Conservation (phyloP, 305 asterid genomes). For the Stenogyne calaminthoides region DNA sequence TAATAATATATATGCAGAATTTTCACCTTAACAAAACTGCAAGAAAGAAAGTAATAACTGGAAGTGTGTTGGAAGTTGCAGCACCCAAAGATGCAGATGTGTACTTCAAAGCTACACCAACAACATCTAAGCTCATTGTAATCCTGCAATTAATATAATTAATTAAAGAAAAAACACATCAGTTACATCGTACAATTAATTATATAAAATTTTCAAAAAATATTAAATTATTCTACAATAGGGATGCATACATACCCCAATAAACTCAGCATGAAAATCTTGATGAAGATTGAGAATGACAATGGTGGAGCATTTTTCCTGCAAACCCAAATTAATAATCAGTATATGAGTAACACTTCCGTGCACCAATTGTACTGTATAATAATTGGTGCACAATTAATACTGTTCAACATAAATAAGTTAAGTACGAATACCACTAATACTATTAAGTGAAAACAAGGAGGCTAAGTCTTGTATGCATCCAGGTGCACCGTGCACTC, state of each 20-base stretch:
- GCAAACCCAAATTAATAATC: neutral
- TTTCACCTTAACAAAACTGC: constrained; percentile 66
- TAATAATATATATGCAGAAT: no score
- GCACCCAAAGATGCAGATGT: constrained; percentile 92
- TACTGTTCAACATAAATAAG: no score
- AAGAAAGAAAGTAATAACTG: constrained; percentile 81
- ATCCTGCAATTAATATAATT: constrained; percentile 47
- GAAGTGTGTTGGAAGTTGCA: constrained; percentile 82
- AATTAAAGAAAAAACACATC: neutral
- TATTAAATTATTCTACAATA: no score
- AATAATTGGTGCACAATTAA: no score
- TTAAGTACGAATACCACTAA: no score
- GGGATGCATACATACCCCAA: constrained; percentile 49
- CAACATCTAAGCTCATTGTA: constrained; percentile 75
- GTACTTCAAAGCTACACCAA: constrained; percentile 68
- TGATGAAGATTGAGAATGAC: constrained; percentile 55
- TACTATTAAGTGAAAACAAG: no score
- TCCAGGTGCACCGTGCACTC: no score
- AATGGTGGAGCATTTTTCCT: constrained; percentile 85
- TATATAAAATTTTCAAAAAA: no score
- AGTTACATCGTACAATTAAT: neutral
- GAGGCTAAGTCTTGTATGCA: no score
- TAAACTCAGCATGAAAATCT: constrained; percentile 74
- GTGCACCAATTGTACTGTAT: no score
- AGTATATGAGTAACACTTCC: no score